Evolutionary conservation across 192 early-diverging fungal species (phyloP), one percentile per base, ranked within the genome.

Genomic region (Rhizoclosmatium globosum): DNA sequence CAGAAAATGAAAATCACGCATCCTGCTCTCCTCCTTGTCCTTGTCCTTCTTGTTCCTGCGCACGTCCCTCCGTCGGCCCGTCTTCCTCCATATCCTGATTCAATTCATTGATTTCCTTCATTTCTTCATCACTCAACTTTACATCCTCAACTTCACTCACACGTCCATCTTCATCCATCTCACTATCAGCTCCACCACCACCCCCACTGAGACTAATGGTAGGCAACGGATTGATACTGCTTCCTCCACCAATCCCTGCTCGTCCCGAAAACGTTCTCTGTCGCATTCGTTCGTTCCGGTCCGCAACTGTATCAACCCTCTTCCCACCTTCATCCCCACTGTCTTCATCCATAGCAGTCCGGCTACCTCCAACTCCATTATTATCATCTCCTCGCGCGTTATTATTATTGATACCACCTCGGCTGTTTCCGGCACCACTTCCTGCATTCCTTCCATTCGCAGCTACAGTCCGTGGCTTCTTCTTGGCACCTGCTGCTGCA

Each of bases 71-170:
- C n/a, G n/a, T n/a, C n/a, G 48, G 48, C 15, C 6, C 60, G 21
- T 62, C 60, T 38, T 31, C 60, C 4, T 62, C 60, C 60, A 62
- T 62, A 11, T 68, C 66, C 3, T 68, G 3, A 44, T 71, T 71
- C 48, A 71, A 15, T 53, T 59, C 50, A 43, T 39, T 42, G 61
- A 76, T 76, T 23, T 76, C 62, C 4, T 64, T 61, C 69, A 79
- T 79, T 31, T 71, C 78, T 2, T 71, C 78, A 38, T 79, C 70
- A n/a, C 70, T 71, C 47, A 65, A 31, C 42, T 73, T 71, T 19
- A 77, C 69, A 31, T 79, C 78, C 38, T 71, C 78, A 38, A 53
- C 62, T n/a, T 71, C 78, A 41, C 70, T 71, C 3, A 57, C 70
- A 9, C 70, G 15, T n/a, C 64, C 75, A 44, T 72, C 78, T 3